Evolutionary conservation across 1,284 basidiomycete species (phyloP).

Genomic region (Boletus nobilissimus): DNA sequence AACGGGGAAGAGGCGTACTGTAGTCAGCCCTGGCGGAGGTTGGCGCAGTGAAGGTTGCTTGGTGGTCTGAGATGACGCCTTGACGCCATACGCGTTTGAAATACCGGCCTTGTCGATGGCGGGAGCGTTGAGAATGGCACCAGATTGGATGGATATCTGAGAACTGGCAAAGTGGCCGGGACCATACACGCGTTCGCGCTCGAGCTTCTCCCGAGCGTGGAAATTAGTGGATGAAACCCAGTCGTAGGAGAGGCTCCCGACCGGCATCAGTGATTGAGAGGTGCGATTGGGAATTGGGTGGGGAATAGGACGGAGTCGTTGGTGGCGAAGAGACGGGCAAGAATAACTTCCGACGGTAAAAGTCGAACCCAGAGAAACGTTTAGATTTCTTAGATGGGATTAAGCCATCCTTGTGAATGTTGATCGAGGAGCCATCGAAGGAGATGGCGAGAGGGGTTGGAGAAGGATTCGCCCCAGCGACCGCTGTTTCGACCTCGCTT

Average conservation of each 20-base stretch:
- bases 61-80: conserved; percentile 41
- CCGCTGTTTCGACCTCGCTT: conserved; percentile 65
- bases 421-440: conserved; percentile 60
- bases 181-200: conserved; percentile 93
- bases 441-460: conserved; percentile 76
- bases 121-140: conserved; percentile 35
- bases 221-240: conserved; percentile 94
- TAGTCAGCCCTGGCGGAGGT: conserved; percentile 70
- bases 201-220: conserved; percentile 94
- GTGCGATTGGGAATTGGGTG: conserved; percentile 65
- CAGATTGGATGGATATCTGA: conserved; percentile 63
- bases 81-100: conserved; percentile 32
- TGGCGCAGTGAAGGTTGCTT: conserved; percentile 35
- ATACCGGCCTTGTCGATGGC: conserved; percentile 40
- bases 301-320: conserved; percentile 58
- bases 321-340: conserved; percentile 72
- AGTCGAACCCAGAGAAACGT: conserved; percentile 93
- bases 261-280: conserved; percentile 56
- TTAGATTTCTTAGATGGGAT: conserved; percentile 67
- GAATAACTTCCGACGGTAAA: conserved; percentile 92
- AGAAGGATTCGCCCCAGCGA: conserved; percentile 64
- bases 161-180: conserved; percentile 95
- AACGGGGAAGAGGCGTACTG: conserved; percentile 81
- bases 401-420: conserved; percentile 50
- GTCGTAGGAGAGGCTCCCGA: conserved; percentile 78